Evolutionary conservation across 1,284 basidiomycete species (phyloP), one percentile per base, ranked within the genome.

Genomic region (Ceratobasidium sp.): DNA sequence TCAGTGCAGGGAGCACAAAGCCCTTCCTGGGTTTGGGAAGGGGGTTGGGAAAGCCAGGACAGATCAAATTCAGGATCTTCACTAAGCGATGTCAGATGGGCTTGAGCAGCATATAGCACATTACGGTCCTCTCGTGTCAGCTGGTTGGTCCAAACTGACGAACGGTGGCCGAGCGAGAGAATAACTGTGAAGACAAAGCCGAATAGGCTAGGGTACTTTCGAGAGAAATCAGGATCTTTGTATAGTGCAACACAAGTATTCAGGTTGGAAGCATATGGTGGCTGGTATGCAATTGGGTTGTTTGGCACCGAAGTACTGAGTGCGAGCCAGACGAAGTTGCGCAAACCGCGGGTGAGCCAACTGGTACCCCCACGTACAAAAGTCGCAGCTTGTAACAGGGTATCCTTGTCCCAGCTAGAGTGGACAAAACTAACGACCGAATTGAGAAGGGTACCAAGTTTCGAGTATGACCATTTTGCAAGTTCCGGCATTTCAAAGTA

Each of bases 131-230:
- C 57, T 41, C 31, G 29, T 17, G 57, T 60, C 19, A 60, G 19
- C 19, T 33, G 31, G 15, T 36, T 33, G 9, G 29, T 44, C 57
- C 57, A 60, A 14, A 41, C 33, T n/a, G 57, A 33, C 8, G 57
- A 60, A 4, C 41, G 29, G 57, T 36, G 57, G 19, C 57, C 57
- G 17, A 60, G 27, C 8, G 57, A 60, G 27, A 60, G 57, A 60
- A 60, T 44, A 36, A 19, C 29, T 22, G 57, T 6, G n/a, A 60
- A 60, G 24, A 60, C 24, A 36, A 36, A 60, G 14, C 57, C 57
- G 41, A 60, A 60, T 3, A 60, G 57, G 17, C 57, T 29, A 44
- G 57, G 57, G n/a, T 44, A 8, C n/a, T 33, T 19, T 33, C 3
- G 9, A 6, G 19, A 19, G 9, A 60, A 33, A 8, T 14, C 14